Evolutionary conservation across 495 filamentous ascomycete species (phyloP).

Genomic region (Aspergillus conjunctus): DNA sequence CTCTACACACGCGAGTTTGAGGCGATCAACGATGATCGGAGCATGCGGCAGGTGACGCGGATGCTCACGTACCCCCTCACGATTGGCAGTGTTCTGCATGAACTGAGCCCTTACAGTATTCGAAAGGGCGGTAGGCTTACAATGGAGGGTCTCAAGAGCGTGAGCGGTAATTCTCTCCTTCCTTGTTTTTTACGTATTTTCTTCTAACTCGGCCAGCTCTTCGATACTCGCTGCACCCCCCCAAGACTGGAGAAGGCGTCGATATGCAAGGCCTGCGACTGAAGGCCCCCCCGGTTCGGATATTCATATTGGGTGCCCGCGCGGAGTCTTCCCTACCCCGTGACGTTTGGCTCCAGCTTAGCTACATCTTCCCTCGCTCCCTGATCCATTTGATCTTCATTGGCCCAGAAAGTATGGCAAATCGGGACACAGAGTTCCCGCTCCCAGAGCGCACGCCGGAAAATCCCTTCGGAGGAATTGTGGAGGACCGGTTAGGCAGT

Average conservation of each 20-base stretch:
- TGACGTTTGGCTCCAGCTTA: slow-evolving; percentile 89
- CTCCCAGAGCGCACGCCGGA: slow-evolving; percentile 76
- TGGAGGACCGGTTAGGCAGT: slow-evolving; percentile 82
- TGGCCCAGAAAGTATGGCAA: slow-evolving; percentile 91
- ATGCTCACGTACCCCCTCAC: slow-evolving; percentile 93
- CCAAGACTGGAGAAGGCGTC: slow-evolving; percentile 69
- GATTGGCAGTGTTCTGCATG: slow-evolving; percentile 86
- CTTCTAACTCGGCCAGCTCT: slow-evolving; percentile 59
- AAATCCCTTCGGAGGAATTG: slow-evolving; percentile 90
- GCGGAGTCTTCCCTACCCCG: slow-evolving; percentile 95
- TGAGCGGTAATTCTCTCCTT: slow-evolving; percentile 68
- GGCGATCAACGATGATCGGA: slow-evolving; percentile 84
- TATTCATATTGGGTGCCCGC: slow-evolving; percentile 94
- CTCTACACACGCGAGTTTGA: slow-evolving; percentile 85
- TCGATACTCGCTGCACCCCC: slow-evolving; percentile 90
- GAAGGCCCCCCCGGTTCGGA: slow-evolving; percentile 80
- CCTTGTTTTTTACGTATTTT: slow-evolving; percentile 2
- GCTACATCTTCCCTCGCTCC: slow-evolving; percentile 82
- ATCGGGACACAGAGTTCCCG: slow-evolving; percentile 86
- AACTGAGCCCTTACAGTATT: slow-evolving; percentile 87
- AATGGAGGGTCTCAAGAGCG: slow-evolving; percentile 83
- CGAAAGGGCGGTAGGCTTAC: slow-evolving; percentile 73
- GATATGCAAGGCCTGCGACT: slow-evolving; percentile 78
- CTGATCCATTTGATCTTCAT: slow-evolving; percentile 84
- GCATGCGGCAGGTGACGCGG: slow-evolving; percentile 85